Percentiles rank a stretch among this genome's conserved stretches.
These are phyloP conservation scores for Trifolium repens DNA, from an alignment of 306 rosid species.

Conservation along the genomic window DNA sequence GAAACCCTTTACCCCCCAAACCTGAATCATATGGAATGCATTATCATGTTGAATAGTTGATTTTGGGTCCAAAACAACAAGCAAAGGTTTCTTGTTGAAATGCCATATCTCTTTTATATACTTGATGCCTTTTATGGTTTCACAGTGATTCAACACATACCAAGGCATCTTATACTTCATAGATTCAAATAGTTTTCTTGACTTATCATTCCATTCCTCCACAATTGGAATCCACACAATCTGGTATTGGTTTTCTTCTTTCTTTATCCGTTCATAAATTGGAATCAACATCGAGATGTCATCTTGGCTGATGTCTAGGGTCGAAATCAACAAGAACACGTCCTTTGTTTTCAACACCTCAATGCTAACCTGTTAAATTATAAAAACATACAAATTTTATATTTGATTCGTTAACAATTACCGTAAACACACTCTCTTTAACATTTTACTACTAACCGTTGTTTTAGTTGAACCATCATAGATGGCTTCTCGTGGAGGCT, in stretches of 20 bases:
- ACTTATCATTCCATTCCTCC: conserved; percentile 52
- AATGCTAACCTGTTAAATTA: conserved; percentile 38
- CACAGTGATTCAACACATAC: conserved; percentile 43
- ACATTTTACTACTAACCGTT: conserved; percentile 31
- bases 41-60: conserved; percentile 49
- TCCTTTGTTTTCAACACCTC: conserved; percentile 50
- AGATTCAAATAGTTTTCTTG: conserved; percentile 42
- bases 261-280: conserved; percentile 42
- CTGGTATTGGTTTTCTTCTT: conserved; percentile 29
- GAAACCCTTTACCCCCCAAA: conserved; percentile 56
- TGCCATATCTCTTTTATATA: conserved; percentile 56
- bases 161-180: conserved; percentile 57
- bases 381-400: background rate
- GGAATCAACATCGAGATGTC: conserved; percentile 43
- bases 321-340: conserved; percentile 51
- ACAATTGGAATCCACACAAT: conserved; percentile 72
- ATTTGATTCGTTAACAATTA: no score
- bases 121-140: conserved; percentile 46
- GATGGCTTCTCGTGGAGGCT: conserved; percentile 35
- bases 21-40: conserved; percentile 54
- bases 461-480: conserved; percentile 53
- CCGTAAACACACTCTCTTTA: no score
- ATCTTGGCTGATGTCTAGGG: conserved; percentile 45
- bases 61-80: conserved; percentile 47
- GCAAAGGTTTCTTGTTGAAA: conserved; percentile 50